Conservation (phyloP, 139 green algal genomes). For the Haematococcus lacustris region DNA sequence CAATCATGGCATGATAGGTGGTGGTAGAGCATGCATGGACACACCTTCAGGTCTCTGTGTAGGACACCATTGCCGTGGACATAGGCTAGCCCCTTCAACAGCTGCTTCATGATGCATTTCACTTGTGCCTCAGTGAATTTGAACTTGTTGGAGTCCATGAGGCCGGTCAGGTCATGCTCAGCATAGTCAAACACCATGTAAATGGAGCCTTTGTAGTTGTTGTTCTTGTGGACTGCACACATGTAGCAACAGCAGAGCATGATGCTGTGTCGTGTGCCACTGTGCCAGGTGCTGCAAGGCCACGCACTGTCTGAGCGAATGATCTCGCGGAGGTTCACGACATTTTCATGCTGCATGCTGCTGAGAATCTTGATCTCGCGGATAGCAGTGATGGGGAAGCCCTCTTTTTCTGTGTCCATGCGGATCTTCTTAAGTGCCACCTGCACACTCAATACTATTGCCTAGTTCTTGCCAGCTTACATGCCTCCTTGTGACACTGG, state of each 20-base stretch:
- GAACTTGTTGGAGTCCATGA: conserved; percentile 70
- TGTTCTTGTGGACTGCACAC: conserved; percentile 57
- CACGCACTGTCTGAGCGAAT: conserved; percentile 72
- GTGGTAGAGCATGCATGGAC: too few relatives aligned
- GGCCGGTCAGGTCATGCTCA: conserved; percentile 94
- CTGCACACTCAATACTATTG: too few relatives aligned
- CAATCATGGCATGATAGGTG: too few relatives aligned
- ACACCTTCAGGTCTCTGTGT: neutral
- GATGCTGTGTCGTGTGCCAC: neutral
- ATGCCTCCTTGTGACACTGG: too few relatives aligned
- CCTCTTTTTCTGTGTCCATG: conserved; percentile 99
- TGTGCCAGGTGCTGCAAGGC: neutral
- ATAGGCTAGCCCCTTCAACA: conserved; percentile 82
- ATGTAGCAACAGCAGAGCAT: neutral
- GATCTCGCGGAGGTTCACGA: conserved; percentile 94
- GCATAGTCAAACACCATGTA: conserved; percentile 99
- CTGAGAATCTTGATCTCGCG: conserved; percentile 97
- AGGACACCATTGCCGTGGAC: conserved; percentile 83
- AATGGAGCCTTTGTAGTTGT: conserved; percentile 89
- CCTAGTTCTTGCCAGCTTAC: too few relatives aligned
- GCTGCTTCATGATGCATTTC: conserved; percentile 94
- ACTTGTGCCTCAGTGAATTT: conserved; percentile 63
- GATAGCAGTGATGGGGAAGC: conserved; percentile 98
- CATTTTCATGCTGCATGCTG: conserved; percentile 77
- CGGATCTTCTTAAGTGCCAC: conserved; percentile 96